Conservation (phyloP, 2,329 filamentous ascomycete species). For the Pezicula radicicola region DNA sequence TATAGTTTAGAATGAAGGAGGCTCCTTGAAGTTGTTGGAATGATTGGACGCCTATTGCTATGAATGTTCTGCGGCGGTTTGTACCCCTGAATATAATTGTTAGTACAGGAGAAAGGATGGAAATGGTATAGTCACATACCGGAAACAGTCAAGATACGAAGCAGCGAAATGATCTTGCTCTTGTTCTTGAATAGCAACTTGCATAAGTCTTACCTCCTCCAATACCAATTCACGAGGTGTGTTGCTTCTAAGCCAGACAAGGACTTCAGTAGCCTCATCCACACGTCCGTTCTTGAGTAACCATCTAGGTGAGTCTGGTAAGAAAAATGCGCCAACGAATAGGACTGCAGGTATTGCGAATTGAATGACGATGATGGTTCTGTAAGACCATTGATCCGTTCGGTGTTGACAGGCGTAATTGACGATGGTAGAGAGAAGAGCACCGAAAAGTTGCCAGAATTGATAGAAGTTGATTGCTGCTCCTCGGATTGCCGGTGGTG, state of each 20-base stretch:
- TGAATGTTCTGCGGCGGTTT: constrained; percentile 6
- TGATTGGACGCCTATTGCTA: constrained; percentile 9
- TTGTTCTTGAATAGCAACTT: not conserved
- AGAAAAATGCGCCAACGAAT: constrained; percentile 43
- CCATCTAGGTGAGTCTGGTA: constrained; percentile 68
- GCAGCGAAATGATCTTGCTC: not conserved
- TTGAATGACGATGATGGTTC: constrained; percentile 14
- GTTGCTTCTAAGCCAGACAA: constrained; percentile 1
- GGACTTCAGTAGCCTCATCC: constrained; percentile 52
- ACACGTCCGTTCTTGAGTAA: constrained; percentile 63
- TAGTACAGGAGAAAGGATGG: not conserved
- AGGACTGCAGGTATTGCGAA: constrained; percentile 32
- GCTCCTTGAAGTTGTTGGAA: constrained; percentile 17
- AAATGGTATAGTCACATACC: not conserved
- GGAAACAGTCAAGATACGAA: constrained; percentile 6
- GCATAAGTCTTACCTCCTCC: constrained; percentile 2
- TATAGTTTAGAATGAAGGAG: constrained; percentile 16
- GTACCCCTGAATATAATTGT: not conserved
- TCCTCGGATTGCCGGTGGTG: not conserved
- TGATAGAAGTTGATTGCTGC: constrained; percentile 18
- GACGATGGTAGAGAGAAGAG: constrained; percentile 8
- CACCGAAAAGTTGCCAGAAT: constrained; percentile 11
- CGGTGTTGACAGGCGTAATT: constrained; percentile 11
- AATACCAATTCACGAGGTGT: not conserved
- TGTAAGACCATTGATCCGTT: constrained; percentile 14